These are phyloP conservation scores for Diphasiastrum complanatum DNA, from an alignment of 83 land plant genomes.

Conservation along the genomic window DNA sequence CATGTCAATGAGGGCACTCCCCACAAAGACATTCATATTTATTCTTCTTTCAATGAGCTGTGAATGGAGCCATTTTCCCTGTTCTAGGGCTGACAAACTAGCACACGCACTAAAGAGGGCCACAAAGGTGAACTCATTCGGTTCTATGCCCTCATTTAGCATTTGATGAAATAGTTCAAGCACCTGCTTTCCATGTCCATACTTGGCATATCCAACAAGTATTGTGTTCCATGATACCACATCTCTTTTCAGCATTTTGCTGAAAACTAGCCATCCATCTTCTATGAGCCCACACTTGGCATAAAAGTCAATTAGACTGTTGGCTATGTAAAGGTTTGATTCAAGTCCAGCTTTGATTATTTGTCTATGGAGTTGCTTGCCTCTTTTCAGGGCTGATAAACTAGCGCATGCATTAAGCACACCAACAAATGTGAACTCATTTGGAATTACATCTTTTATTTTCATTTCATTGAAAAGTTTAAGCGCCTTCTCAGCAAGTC, in stretches of 20 bases:
- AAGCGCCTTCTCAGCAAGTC: too few relatives aligned
- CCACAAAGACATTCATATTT: background rate
- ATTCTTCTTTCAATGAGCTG: background rate
- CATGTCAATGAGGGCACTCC: background rate
- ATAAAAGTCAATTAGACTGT: background rate
- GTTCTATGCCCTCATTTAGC: background rate
- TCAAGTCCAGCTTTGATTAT: background rate
- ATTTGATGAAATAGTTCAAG: background rate
- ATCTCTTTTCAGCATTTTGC: background rate
- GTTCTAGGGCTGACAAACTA: background rate
- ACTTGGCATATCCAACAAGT: background rate
- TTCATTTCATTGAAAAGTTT: too few relatives aligned
- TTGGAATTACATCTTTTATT: background rate
- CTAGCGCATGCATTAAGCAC: background rate
- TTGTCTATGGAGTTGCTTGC: background rate
- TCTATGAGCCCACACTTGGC: background rate
- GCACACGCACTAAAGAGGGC: background rate
- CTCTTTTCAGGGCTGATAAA: background rate
- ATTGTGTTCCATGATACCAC: background rate
- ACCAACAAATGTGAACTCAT: background rate
- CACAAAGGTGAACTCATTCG: background rate
- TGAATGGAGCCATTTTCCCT: background rate
- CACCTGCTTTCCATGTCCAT: background rate
- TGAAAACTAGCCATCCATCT: background rate
- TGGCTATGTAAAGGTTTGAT: background rate